Percentiles rank a stretch among this genome's conserved stretches.
phyloP scores from a whole-genome alignment of 164 flowering plant genomes.

The Annona cherimola region DNA sequence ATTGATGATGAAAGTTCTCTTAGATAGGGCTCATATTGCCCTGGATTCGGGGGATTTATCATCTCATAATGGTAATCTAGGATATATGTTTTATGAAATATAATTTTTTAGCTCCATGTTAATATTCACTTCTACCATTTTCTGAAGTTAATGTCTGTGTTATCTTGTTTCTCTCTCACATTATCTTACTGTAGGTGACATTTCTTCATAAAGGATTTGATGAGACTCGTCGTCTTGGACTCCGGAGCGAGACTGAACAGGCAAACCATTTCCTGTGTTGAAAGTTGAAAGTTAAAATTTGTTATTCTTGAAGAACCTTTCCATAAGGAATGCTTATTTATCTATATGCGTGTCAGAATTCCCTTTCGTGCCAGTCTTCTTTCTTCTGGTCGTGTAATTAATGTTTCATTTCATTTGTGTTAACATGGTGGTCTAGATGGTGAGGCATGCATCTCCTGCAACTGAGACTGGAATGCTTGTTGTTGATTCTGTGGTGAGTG shows the following conservation, averaged over 20 bases:
- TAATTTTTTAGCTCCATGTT: too few relatives aligned
- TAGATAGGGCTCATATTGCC: too few relatives aligned
- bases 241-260: slow-evolving; percentile 82
- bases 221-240: slow-evolving; percentile 94
- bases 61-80: too few relatives aligned
- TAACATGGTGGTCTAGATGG: slow-evolving; percentile 45
- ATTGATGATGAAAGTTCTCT: neutral
- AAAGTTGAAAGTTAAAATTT: neutral
- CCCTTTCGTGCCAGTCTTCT: neutral
- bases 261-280: slow-evolving; percentile 25
- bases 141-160: neutral
- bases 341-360: neutral
- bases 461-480: slow-evolving; percentile 98
- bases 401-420: neutral
- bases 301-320: neutral
- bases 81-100: too few relatives aligned
- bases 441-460: slow-evolving; percentile 72
- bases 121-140: neutral
- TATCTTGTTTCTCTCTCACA: neutral
- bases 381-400: neutral
- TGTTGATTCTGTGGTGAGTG: slow-evolving; percentile 88
- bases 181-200: slow-evolving; percentile 40
- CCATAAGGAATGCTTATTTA: neutral
- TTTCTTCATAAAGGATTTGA: slow-evolving; percentile 95
- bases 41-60: too few relatives aligned